Evolutionary conservation across 306 rosid species (phyloP), one percentile per base, ranked within the genome.

Genomic region (Ceratonia siliqua): DNA sequence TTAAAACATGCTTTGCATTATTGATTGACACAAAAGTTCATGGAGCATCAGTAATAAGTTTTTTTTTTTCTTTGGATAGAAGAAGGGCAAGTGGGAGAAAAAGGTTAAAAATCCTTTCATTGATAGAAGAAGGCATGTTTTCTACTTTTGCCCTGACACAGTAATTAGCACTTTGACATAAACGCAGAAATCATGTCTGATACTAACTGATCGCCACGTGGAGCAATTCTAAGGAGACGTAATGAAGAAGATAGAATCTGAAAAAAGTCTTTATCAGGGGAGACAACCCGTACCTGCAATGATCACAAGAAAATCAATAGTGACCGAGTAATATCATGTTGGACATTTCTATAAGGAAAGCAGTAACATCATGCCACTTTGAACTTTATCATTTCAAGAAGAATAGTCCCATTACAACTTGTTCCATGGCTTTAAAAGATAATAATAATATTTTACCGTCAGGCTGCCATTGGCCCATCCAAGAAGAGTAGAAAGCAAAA

Each of bases 241-340:
- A 94, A 79, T 1, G 98, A 94, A 83, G 97, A 94, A 78, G 94
- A 89, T 62, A 94, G 72, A 67, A 94, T 89, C 88, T 94, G 98
- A 30, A 94, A 94, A 68, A 94, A 94, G 71, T 94, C 98, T 78
- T 94, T 94, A 86, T 94, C 98, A 2, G 98, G 98, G 82, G 98
- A 94, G 68, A 94, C 98, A 70, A 94, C 96, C 36, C 97, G 91
- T 63, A 94, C 98, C 98, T 94, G 76, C 78, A 63, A 76, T 64
- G 66, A 79, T 76, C 32, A 62, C 41, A 58, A 65, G 20, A 65
- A 72, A 82, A 76, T 43, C 73, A 81, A 65, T 28, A 70, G 55
- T 72, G 22, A 68, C 61, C 17, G 39, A 62, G 68, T 66, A 81
- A 66, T 70, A 61, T 52, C 62, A 80, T 46, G 59, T 18, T 57